Percentiles rank a stretch among this genome's conserved stretches.
Conservation (phyloP, 2,329 filamentous ascomycete genomes). For the Fusarium sp. region DNA sequence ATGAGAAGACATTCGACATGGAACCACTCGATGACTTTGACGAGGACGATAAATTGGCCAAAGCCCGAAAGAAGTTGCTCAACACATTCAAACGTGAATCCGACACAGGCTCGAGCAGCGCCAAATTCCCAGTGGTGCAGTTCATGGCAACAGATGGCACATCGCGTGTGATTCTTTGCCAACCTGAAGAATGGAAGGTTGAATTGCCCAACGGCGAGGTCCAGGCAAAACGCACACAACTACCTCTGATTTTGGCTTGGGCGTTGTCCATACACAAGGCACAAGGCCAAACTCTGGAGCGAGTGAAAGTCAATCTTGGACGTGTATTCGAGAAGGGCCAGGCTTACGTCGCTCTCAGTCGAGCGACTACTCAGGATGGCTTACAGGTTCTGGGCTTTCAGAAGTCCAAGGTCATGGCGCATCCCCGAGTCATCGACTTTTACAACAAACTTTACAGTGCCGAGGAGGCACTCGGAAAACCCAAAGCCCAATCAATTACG, state of each 20-base stretch:
- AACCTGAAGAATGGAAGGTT: constrained; percentile 93
- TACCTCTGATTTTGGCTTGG: constrained; percentile 95
- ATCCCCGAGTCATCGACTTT: constrained; percentile 85
- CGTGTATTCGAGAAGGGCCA: constrained; percentile 97
- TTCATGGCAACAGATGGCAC: constrained; percentile 84
- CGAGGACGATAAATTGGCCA: constrained; percentile 56
- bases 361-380: constrained; percentile 87
- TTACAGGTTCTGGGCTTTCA: constrained; percentile 91
- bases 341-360: constrained; percentile 94
- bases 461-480: constrained; percentile 60
- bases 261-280: constrained; percentile 98
- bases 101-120: constrained; percentile 59
- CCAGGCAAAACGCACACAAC: constrained; percentile 83
- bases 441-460: constrained; percentile 85
- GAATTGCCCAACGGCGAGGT: constrained; percentile 96
- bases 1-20: constrained; percentile 54
- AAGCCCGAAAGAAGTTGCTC: constrained; percentile 65
- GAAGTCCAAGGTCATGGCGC: constrained; percentile 91
- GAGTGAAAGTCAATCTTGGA: constrained; percentile 93
- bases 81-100: constrained; percentile 59
- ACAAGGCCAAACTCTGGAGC: constrained; percentile 91
- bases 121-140: constrained; percentile 83
- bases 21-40: constrained; percentile 55
- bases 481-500: constrained; percentile 49
- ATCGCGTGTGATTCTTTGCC: constrained; percentile 72